These are phyloP conservation scores for Naegleria lovaniensis DNA, from an alignment of 208 protist species.

Conservation along the genomic window DNA sequence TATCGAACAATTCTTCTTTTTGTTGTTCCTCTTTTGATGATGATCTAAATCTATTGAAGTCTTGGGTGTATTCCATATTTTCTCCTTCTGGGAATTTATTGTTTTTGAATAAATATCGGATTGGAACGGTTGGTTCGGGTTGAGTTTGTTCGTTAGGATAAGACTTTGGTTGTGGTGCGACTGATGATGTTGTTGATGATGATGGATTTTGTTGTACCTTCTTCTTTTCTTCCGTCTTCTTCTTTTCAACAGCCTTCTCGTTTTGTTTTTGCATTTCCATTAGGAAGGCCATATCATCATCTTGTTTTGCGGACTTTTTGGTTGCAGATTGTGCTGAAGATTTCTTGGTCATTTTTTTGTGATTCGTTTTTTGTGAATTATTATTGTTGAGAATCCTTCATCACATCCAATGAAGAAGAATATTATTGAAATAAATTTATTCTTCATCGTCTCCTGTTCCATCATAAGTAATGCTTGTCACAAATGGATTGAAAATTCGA, in stretches of 20 bases:
- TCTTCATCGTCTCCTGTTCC: neutral
- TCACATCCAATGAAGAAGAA: no score
- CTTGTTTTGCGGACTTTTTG: neutral
- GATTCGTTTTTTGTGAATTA: no score
- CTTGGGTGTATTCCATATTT: neutral
- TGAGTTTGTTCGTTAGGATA: neutral
- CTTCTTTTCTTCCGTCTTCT: neutral
- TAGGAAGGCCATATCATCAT: constrained; percentile 12
- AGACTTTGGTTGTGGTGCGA: neutral
- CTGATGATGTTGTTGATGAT: neutral
- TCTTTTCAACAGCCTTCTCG: neutral
- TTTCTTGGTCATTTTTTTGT: neutral
- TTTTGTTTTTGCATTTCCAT: neutral
- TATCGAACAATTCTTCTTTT: constrained; percentile 60
- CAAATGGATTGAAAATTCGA: neutral
- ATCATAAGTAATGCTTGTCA: constrained; percentile 2
- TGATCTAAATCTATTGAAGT: constrained; percentile 69
- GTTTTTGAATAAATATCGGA: neutral
- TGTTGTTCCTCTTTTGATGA: constrained; percentile 81
- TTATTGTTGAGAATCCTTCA: no score
- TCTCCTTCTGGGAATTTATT: constrained; percentile 7
- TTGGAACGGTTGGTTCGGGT: constrained; percentile 13
- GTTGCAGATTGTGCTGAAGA: neutral
- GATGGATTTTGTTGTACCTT: neutral
- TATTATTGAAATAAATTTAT: neutral